Conservation (phyloP, 2,329 filamentous ascomycete genomes). For the Cladosporium austrohemisphaericum region DNA sequence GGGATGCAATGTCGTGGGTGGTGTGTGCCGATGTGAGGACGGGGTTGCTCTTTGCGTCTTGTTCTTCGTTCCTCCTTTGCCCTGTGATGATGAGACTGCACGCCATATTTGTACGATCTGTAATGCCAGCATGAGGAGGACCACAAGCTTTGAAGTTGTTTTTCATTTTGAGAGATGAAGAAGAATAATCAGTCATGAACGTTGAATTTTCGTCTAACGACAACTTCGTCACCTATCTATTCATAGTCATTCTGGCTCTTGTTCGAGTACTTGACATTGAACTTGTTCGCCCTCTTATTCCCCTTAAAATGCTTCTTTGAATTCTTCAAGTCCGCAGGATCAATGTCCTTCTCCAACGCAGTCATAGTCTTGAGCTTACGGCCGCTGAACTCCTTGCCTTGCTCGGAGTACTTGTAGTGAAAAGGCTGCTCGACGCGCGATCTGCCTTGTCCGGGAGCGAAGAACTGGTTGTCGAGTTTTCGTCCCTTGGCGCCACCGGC, state of each 20-base stretch:
- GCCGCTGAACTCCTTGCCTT: conserved; percentile 77
- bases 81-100: no score
- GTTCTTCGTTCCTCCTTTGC: no score
- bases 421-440: conserved; percentile 75
- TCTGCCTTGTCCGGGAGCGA: conserved; percentile 60
- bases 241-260: conserved; percentile 16
- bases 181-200: no score
- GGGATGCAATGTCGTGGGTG: no score
- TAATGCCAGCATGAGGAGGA: no score
- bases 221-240: no score
- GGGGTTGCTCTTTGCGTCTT: no score
- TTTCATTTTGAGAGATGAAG: no score
- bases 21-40: no score
- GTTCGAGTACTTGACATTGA: conserved; percentile 13
- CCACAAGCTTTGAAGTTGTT: no score
- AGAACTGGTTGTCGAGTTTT: conserved; percentile 84
- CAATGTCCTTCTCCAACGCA: conserved; percentile 79
- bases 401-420: conserved; percentile 82
- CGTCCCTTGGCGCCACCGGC: conserved; percentile 67
- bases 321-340: conserved; percentile 68
- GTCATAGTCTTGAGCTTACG: conserved; percentile 77
- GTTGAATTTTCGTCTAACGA: not conserved
- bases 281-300: conserved; percentile 50
- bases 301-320: conserved; percentile 95
- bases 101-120: no score